A percentile compares a stretch with the other conserved stretches of the same genome.
These are phyloP conservation scores for Candida wancherniae DNA, from an alignment of 805 yeast genomes.

Conservation along the genomic window DNA sequence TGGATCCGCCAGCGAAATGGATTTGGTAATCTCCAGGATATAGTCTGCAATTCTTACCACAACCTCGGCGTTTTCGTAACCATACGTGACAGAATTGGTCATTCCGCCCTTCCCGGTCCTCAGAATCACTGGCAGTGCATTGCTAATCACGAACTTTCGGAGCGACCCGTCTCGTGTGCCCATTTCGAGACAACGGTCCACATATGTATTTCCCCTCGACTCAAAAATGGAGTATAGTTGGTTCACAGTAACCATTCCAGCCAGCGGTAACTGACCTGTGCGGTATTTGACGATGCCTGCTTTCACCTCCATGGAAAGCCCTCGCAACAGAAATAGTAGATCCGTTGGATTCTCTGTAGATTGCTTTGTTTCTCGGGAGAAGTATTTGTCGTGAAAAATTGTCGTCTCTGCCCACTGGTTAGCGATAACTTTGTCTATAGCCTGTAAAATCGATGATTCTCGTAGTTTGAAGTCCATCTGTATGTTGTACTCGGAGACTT, in stretches of 20 bases:
- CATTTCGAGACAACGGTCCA: slow-evolving; percentile 42
- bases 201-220: slow-evolving; percentile 43
- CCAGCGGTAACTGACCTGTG: slow-evolving; percentile 27
- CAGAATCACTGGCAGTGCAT: slow-evolving; percentile 43
- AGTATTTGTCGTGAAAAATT: slow-evolving; percentile 21
- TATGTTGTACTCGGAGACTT: slow-evolving; percentile 32
- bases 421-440: slow-evolving; percentile 27
- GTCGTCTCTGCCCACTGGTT: slow-evolving; percentile 39
- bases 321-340: slow-evolving; percentile 29
- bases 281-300: slow-evolving; percentile 36
- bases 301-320: slow-evolving; percentile 30
- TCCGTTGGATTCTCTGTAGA: slow-evolving; percentile 18
- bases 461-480: slow-evolving; percentile 36
- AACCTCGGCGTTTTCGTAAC: slow-evolving; percentile 40
- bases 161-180: slow-evolving; percentile 33
- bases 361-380: slow-evolving; percentile 11
- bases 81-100: slow-evolving; percentile 28
- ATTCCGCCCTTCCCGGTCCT: slow-evolving; percentile 25
- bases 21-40: slow-evolving; percentile 15
- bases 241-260: slow-evolving; percentile 36
- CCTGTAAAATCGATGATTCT: slow-evolving; percentile 27
- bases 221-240: slow-evolving; percentile 49
- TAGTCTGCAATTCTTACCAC: slow-evolving; percentile 25
- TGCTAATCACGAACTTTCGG: slow-evolving; percentile 37
- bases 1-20: slow-evolving; percentile 9